These are phyloP conservation scores for Pseudogymnoascus sp. DNA, from an alignment of 2,329 filamentous ascomycete genomes.

Conservation along the genomic window DNA sequence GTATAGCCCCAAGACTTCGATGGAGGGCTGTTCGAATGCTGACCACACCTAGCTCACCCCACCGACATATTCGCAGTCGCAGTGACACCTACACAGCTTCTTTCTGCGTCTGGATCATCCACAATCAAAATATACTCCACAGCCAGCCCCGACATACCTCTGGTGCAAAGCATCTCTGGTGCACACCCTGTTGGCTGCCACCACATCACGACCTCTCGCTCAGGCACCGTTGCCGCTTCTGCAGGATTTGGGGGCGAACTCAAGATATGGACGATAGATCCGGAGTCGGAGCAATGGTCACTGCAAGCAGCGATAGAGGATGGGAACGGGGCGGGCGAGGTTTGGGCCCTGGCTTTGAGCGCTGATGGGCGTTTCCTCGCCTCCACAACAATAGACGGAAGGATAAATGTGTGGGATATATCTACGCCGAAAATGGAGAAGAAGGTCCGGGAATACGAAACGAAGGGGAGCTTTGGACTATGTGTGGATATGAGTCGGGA, in stretches of 20 bases:
- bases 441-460: constrained; percentile 79
- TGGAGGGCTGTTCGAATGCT: constrained; percentile 15
- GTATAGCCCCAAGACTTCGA: constrained; percentile 38
- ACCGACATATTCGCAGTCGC: constrained; percentile 80
- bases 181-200: constrained; percentile 88
- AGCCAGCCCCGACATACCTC: constrained; percentile 59
- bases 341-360: constrained; percentile 84
- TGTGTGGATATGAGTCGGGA: constrained; percentile 74
- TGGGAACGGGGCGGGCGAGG: constrained; percentile 56
- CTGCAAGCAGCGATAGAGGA: constrained; percentile 41
- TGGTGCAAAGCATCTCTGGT: constrained; percentile 68
- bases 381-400: constrained; percentile 79
- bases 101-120: constrained; percentile 81
- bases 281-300: constrained; percentile 50
- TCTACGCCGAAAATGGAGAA: constrained; percentile 29
- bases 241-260: constrained; percentile 85
- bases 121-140: constrained; percentile 75
- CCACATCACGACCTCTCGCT: constrained; percentile 65
- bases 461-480: constrained; percentile 85
- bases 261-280: constrained; percentile 63
- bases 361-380: constrained; percentile 77
- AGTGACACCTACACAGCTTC: constrained; percentile 60
- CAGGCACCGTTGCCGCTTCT: constrained; percentile 67
- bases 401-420: constrained; percentile 79
- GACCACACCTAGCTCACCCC: constrained; percentile 55